Base-by-base conservation (phyloP, 176 grass and related monocot species). In the Coix lacrymajobi region DNA sequence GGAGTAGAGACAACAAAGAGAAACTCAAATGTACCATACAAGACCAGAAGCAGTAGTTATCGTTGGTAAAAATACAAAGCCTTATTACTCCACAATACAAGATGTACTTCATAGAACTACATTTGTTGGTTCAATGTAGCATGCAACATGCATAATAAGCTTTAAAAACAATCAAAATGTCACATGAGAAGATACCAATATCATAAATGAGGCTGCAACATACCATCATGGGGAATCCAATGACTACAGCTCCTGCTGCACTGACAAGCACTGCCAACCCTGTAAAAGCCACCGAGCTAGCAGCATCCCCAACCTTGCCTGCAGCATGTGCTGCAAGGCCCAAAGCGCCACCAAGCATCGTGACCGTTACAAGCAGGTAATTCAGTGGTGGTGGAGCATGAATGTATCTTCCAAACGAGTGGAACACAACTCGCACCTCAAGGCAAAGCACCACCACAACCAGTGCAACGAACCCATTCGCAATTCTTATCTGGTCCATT, bases 311-410 rank as follows among this genome's bases (percentile, higher is more conserved):
- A 48, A 99, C 89, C 82, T 96, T 95, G 64, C 93, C 96, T 2
- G 92, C 89, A 79, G 90, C 93, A 88, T 96, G 92, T 5, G 87
- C 91, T 38, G 93, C 96, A 13, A 90, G 58, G 12, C 88, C 87
- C 60, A 90, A 84, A 69, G 96, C 73, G 34, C 93, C 91, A 63
- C 96, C 96, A 39, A 99, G 93, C 91, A 99, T 92, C 0, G 89
- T 89, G 61, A 99, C 68, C 10, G 96, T 99, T 22, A 99, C 96
- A 66, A 99, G 96, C 44, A 99, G 85, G 75, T 99, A 99, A 79
- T 96, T 99, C 40, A 99, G 73, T 0, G 96, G 96, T 2, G 93
- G 93, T 58, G 96, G 91, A 22, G 70, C 89, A 88, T 99, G 96
- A 79, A 99, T 83, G 87, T 99, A 99, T 51, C 85, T 91, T 66